Evolutionary conservation across 805 yeast species (phyloP).

Genomic region (Candida saitoana): DNA sequence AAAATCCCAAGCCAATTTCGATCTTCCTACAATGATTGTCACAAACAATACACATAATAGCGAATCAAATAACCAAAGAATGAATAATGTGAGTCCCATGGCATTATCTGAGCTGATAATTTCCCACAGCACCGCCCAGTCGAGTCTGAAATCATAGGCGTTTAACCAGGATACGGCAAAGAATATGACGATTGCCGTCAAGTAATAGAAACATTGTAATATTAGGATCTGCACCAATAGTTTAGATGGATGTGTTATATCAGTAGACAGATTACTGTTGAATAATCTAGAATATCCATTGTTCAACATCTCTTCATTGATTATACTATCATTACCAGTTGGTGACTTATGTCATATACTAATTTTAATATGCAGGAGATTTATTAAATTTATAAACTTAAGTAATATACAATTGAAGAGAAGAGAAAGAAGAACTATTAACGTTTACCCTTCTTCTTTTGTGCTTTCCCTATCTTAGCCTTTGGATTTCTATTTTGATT

Average conservation of each 20-base stretch:
- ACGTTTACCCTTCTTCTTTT: constrained; percentile 1
- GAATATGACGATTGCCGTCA: constrained; percentile 65
- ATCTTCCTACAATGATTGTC: constrained; percentile 84
- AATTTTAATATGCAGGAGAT: not conserved
- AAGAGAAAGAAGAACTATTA: not conserved
- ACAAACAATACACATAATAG: constrained; percentile 79
- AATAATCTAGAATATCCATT: constrained; percentile 24
- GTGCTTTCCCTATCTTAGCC: constrained; percentile 7
- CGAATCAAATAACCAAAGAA: constrained; percentile 80
- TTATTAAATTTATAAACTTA: no score
- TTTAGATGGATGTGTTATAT: constrained; percentile 30
- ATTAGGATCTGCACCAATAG: constrained; percentile 62
- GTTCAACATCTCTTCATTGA: constrained; percentile 8
- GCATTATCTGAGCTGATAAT: constrained; percentile 69
- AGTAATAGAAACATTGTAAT: constrained; percentile 74
- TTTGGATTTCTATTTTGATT: constrained; percentile 32
- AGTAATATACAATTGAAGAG: not conserved
- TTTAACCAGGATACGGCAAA: constrained; percentile 60
- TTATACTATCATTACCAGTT: not conserved
- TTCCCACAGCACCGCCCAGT: constrained; percentile 81
- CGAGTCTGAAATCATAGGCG: constrained; percentile 65
- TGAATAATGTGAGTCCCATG: constrained; percentile 68
- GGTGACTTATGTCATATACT: not conserved
- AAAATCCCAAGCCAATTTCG: constrained; percentile 94
- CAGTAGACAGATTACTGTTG: constrained; percentile 21